Evolutionary conservation across 257 asterid genomes (phyloP), one percentile per base, ranked within the genome.

Genomic region (Gentiana macrophylla): DNA sequence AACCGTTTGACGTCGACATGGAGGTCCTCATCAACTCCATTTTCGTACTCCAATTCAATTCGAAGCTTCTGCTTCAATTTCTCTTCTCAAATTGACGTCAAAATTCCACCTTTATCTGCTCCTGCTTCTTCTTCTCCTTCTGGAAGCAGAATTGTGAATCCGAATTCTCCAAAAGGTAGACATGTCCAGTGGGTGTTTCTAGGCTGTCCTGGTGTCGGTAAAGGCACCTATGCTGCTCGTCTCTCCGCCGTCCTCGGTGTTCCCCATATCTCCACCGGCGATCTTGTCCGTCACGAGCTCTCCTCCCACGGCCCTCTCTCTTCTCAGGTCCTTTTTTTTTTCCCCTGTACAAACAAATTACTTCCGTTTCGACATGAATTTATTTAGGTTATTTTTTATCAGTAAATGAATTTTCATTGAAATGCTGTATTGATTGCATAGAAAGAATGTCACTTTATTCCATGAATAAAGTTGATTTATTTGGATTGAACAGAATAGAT

Each of bases 161-260:
- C 62, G 6, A 73, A 70, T 77, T 66, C 75, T 4, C 4, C 65
- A 0, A 70, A 64, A 64, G 89, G 73, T 12, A 83, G 92, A 71
- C 78, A 75, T 54, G 87, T 90, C 59, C 98, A 82, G 70, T 90
- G 98, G 98, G 94, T 86, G 10, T 90, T 90, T 70, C 77, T 90
- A 4, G 98, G 98, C 49, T 86, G 96, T 66, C 98, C 98, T 6
- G 98, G 98, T 0, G 98, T 90, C 13, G 98, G 98, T 9, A 91
- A 91, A 70, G 98, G 98, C 35, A 87, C 98, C 52, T 91, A 87
- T 68, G 98, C 98, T 15, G 68, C 89, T 60, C 85, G 96, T 13
- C 84, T 91, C 0, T 84, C 96, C 0, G 65, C 49, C 12, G 87
- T 91, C 49, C 86, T 91, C 57, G 90, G 80, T 50, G 96, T 84